Base-by-base conservation (phyloP, 2,329 filamentous ascomycete species). In the Clonostachys byssicola region DNA sequence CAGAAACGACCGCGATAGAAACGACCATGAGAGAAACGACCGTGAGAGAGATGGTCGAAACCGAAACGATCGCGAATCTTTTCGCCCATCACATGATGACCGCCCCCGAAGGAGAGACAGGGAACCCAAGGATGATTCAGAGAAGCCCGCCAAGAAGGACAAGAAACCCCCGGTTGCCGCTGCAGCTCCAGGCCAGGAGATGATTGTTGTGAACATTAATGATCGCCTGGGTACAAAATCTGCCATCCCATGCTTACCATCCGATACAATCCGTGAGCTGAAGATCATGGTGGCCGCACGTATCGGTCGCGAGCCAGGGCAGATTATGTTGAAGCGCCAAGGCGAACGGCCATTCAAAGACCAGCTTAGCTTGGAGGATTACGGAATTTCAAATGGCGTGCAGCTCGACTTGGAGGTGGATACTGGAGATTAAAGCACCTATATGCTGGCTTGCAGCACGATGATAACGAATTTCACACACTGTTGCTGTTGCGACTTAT, bases 221-320 rank as follows among this genome's bases (percentile, higher is more conserved):
- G 92, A 97, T 67, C 81, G 92, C n/a, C 73, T 97, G 35, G 92
- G 92, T 12, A 96, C 92, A n/a, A 96, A 96, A 61, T 89, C 92
- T 14, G 87, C 89, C 45, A 94, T 97, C 53, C 92, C 92, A 0
- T 96, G 92, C 63, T 74, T 96, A 48, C 85, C 89, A 1, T 87
- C 83, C 4, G 92, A 97, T 68, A 85, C 85, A 8, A 85, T 96
- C 54, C 86, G 85, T 53, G 78, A 92, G 51, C 90, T 96, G 72
- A 96, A 96, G 71, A 85, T 91, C 42, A 86, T 95, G 76, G 91
- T 96, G 20, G 92, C 92, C 5, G 89, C 89, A 39, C 81, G 88
- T 52, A 95, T 96, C 58, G 92, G 92, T 3, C 81, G 92, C 35
- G 86, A 95, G 56, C 87, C 92, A 41, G 88, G 92, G 60, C 90